Evolutionary conservation across 2,329 filamentous ascomycete species (phyloP), one percentile per base, ranked within the genome.

Genomic region (Ophiostoma novo-ulmi): DNA sequence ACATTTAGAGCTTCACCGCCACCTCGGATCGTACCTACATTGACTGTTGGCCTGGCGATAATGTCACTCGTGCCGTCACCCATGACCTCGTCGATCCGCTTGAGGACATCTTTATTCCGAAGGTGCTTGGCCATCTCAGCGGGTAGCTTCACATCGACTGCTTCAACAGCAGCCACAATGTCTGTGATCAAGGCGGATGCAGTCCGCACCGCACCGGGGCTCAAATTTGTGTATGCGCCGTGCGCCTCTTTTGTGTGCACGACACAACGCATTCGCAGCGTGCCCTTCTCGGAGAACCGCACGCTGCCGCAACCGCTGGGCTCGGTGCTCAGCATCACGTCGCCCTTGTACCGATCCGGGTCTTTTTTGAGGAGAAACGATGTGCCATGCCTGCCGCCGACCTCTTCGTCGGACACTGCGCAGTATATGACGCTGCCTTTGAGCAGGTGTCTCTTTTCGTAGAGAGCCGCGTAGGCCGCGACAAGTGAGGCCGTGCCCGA

Each of bases 251-350:
- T 39, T 8, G 72, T 69, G 44, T 52, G 55, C 26, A 70, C 39
- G 22, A 64, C 69, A n/a, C 65, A 65, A 0, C 69, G 65, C 72
- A 73, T 66, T 36, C 69, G 71, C 68, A 71, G 71, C 26, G 70
- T 72, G 8, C 72, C 72, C 39, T 73, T 73, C 17, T 71, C 72
- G 5, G 72, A 67, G 52, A 73, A 73, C 22, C 72, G 72, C n/a
- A 73, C 67, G 20, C 66, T 70, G 61, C 69, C 72, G 39, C 70
- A 71, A 20, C 72, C 72, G 5, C 52, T 70, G 5, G 72, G 72
- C 63, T 73, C 72, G 38, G 72, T 69, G 17, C 70, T 71, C 61
- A 73, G 70, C 72, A 73, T 71, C 3, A 71, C 66, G 36, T 71
- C 70, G 52, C 70, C 71, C 26, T 66, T 63, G 44, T 48, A 72